A percentile compares a stretch with the other conserved stretches of the same genome.
Evolutionary conservation across 306 rosid genomes (phyloP).

Genomic region (Rubus parviflorus): DNA sequence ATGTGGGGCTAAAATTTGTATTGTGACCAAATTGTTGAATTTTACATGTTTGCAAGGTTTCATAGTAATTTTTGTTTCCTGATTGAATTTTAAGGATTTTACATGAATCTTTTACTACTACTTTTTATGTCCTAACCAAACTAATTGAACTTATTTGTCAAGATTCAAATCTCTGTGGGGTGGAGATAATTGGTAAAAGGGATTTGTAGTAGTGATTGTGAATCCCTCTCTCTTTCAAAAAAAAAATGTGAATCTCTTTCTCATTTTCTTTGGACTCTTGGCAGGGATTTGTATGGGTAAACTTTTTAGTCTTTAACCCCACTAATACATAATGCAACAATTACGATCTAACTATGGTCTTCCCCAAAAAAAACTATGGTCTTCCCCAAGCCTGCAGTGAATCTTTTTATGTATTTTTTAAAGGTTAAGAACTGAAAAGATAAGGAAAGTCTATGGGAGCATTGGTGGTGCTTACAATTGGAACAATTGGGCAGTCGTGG

Average conservation of each 20-base stretch:
- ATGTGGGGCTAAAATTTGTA: background rate
- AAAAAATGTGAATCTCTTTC: background rate
- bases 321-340: background rate
- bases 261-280: background rate
- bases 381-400: constrained; percentile 5
- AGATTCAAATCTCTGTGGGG: background rate
- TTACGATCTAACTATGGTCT: background rate
- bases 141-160: background rate
- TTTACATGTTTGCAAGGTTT: constrained; percentile 9
- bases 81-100: too few relatives aligned
- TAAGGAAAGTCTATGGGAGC: background rate
- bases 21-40: constrained; percentile 1
- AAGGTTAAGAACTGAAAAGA: background rate
- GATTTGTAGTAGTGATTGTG: background rate
- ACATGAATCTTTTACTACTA: background rate
- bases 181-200: background rate
- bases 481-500: background rate
- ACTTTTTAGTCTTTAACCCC: background rate
- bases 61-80: background rate
- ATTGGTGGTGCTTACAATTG: background rate
- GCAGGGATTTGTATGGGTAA: background rate
- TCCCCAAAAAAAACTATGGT: background rate
- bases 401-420: background rate
- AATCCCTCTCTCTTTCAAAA: background rate
- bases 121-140: background rate